Evolutionary conservation across 129 eudicot species (phyloP).

Genomic region (Tanacetum coccineum): DNA sequence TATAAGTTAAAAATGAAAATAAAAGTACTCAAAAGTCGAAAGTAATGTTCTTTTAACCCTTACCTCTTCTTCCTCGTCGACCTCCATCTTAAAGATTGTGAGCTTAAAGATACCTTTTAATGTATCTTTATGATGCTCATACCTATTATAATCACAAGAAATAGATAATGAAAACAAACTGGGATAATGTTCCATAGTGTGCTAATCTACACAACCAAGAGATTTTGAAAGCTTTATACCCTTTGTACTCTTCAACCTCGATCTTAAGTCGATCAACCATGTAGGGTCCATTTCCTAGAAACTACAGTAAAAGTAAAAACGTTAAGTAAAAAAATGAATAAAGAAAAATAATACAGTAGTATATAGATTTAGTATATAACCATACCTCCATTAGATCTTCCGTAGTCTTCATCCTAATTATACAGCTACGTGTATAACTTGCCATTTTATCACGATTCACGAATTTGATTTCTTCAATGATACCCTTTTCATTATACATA

Average conservation of each 20-base stretch:
- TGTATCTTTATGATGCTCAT: background rate
- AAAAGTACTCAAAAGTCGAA: background rate
- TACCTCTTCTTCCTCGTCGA: background rate
- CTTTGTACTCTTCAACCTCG: background rate
- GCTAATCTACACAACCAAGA: background rate
- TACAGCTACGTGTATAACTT: background rate
- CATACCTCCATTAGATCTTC: background rate
- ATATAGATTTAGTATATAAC: background rate
- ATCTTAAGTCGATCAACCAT: background rate
- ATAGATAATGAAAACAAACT: no score
- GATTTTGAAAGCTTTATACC: background rate
- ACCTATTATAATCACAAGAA: background rate
- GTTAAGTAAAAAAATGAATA: background rate
- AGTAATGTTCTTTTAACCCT: background rate
- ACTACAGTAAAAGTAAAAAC: background rate
- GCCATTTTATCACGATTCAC: background rate
- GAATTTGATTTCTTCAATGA: background rate
- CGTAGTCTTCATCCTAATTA: background rate
- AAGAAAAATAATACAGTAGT: no score
- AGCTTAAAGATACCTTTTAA: background rate
- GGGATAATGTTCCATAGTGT: background rate
- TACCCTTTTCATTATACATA: background rate
- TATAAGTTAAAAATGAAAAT: background rate
- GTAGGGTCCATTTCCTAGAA: background rate
- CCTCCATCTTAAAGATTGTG: background rate